Evolutionary conservation across 371 early-diverging fungal genomes (phyloP).

Genomic region (Mucor irregularis): DNA sequence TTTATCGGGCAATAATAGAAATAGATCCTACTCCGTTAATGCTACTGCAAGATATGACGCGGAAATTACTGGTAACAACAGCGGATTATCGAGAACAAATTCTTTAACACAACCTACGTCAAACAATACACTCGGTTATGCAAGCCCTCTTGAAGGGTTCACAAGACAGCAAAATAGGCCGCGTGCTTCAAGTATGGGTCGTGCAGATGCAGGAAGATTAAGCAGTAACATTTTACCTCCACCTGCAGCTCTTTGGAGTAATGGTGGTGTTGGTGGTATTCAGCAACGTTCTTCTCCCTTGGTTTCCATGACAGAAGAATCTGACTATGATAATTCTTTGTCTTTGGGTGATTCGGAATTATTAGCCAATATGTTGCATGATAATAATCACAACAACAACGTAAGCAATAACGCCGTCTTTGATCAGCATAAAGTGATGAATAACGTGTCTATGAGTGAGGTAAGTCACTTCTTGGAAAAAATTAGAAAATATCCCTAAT

Average conservation of each 20-base stretch:
- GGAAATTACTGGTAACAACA: not conserved
- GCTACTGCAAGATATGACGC: conserved; percentile 58
- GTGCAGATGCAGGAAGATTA: conserved; percentile 44
- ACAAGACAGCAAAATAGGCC: conserved; percentile 56
- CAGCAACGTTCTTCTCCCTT: conserved; percentile 45
- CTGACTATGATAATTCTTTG: conserved; percentile 19
- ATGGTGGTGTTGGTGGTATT: too few species aligned
- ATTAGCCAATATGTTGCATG: conserved; percentile 42
- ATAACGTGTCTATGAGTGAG: too few species aligned
- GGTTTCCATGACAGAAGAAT: conserved; percentile 42
- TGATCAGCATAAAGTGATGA: not conserved
- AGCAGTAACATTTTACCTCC: too few species aligned
- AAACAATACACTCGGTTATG: conserved; percentile 20
- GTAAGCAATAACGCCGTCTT: not conserved
- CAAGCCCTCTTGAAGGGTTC: conserved; percentile 45
- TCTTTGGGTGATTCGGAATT: conserved; percentile 54
- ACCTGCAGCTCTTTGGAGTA: conserved; percentile 26
- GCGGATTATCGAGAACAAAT: not conserved
- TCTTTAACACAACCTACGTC: too few species aligned
- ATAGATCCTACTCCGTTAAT: conserved; percentile 76
- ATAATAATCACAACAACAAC: not conserved
- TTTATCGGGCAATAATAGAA: conserved; percentile 51
- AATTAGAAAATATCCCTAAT: not conserved
- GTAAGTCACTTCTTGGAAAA: conserved; percentile 2
- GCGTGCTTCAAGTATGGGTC: conserved; percentile 63